Evolutionary conservation across 768 basidiomycete genomes (phyloP), one percentile per base, ranked within the genome.

Genomic region (Auriscalpium orientale): DNA sequence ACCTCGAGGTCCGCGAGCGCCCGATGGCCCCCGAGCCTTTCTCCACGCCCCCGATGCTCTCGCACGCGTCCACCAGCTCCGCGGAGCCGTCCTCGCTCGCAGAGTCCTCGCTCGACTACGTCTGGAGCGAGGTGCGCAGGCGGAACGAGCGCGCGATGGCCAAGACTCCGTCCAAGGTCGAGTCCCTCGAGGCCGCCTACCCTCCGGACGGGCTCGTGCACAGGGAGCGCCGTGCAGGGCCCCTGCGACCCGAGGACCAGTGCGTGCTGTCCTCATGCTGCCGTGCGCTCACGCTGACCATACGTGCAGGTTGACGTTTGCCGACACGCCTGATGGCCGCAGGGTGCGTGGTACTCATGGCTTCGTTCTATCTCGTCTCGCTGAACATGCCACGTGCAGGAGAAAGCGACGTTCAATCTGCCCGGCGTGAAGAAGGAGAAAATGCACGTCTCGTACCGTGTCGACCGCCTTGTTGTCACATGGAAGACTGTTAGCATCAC

Each of bases 391-490:
- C 59, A 64, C 66, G 68, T 65, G 57, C 45, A 83, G 65, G 78
- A 86, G 48, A 82, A 82, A 21, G 85, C 84, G 21, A 86, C 79
- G 50, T 87, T 89, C 66, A 84, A 88, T 57, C 71, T 90, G 63
- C 77, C 77, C 3, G 84, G 85, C 33, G 79, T 89, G 45, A 76
- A 75, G 64, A 89, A 88, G 66, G 79, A 87, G 56, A 82, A 89
- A 58, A 79, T 88, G 54, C 87, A 89, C 60, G 83, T 90, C 64
- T 87, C 82, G 65, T 89, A 80, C 62, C 84, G 85, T 53, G 76
- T 77, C 53, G 71, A 79, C 60, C 72, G 79, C 46, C 71, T 90
- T 10, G 74, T 85, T 38, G 74, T 90, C 40, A 84, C 80, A 16
- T 90, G 87, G 87, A 75, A 79, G 56, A 78, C 74, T 10, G 73